These are phyloP conservation scores for Asterophora parasitica DNA, from an alignment of 768 basidiomycete species.

Conservation along the genomic window DNA sequence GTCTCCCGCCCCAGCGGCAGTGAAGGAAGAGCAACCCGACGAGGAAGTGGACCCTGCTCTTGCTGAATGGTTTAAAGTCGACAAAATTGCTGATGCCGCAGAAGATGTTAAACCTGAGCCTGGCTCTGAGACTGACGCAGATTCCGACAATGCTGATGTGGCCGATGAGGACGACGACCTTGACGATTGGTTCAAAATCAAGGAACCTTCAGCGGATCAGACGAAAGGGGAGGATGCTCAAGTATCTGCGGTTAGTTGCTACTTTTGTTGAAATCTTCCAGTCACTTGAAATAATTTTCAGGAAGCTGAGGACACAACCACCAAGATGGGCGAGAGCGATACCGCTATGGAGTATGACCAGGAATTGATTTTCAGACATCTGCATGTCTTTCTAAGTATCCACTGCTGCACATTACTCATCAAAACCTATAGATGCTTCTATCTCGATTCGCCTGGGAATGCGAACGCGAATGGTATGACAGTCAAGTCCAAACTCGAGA, in stretches of 20 bases:
- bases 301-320: slow-evolving; percentile 11
- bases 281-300: neutral
- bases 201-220: slow-evolving; percentile 13
- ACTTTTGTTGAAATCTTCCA: neutral
- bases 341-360: slow-evolving; percentile 75
- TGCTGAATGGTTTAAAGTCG: slow-evolving; percentile 60
- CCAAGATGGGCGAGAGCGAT: slow-evolving; percentile 69
- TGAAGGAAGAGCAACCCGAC: slow-evolving; percentile 20
- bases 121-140: slow-evolving; percentile 60
- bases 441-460: slow-evolving; percentile 79
- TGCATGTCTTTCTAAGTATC: slow-evolving; percentile 42
- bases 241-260: slow-evolving; percentile 8
- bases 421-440: slow-evolving; percentile 61
- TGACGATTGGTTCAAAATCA: slow-evolving; percentile 38
- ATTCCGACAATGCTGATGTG: slow-evolving; percentile 65
- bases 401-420: neutral
- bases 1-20: neutral
- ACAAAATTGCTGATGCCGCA: slow-evolving; percentile 22
- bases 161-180: slow-evolving; percentile 30
- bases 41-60: slow-evolving; percentile 41
- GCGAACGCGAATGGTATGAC: slow-evolving; percentile 61
- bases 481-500: slow-evolving; percentile 49
- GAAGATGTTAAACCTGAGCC: slow-evolving; percentile 32
- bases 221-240: neutral
- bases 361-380: slow-evolving; percentile 73